Evolutionary conservation across 1,284 basidiomycete genomes (phyloP), one percentile per base, ranked within the genome.

Genomic region (Malassezia slooffiae): DNA sequence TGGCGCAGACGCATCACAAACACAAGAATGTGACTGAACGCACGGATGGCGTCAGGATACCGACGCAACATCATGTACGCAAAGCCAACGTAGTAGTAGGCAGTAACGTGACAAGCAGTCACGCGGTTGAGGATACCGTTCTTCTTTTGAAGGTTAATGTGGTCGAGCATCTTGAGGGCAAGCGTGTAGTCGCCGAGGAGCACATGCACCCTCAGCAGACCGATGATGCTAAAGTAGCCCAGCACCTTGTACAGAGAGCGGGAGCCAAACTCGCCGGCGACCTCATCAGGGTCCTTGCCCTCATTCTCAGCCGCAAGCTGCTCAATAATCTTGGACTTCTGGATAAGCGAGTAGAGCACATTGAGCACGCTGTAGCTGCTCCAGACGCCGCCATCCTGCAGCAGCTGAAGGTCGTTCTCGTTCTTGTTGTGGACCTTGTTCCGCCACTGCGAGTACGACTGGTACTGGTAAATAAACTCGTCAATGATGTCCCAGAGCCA

Each of bases 401-500:
- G 43, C 12, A 64, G 43, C 9, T 52, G 47, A 7, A 64, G 44
- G 70, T 96, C 91, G 61, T 95, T 89, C 41, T 90, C 88, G 0
- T 80, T 79, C 75, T 95, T 95, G 53, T 76, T 77, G 52, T 83
- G 82, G 26, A 81, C 79, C 67, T 85, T 85, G 30, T 83, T 83
- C 44, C 89, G 76, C 82, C 69, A 65, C 80, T 58, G 88, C 83
- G 74, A 95, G 95, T 17, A 67, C 47, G 84, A 84, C 71, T 93
- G 87, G 76, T 91, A 97, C 70, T 96, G 91, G 74, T 95, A 97
- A 61, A 96, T 93, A 72, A 97, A 97, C 69, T 96, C 91, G 74
- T 96, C 91, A 62, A 96, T 83, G 72, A 97, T 95, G 71, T 97
- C 91, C 86, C 90, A 96, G 5, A 97, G 74, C 91, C 91, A 97